These are phyloP conservation scores for Botrytis tulipae DNA, from an alignment of 2,329 filamentous ascomycete species.

Conservation along the genomic window DNA sequence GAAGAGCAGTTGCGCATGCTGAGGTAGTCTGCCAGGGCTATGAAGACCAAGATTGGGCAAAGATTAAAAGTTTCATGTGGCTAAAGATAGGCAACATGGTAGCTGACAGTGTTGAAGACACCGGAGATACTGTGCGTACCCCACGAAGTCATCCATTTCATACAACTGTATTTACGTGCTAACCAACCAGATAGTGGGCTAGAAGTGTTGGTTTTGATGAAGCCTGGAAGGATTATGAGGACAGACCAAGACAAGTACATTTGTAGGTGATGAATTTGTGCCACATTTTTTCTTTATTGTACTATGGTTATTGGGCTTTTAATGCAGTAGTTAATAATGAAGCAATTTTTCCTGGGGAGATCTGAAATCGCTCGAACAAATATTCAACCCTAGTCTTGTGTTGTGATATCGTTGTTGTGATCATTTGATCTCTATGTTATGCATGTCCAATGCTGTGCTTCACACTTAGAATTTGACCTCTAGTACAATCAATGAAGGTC, in stretches of 20 bases:
- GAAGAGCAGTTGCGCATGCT: conserved; percentile 66
- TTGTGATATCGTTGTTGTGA: neutral
- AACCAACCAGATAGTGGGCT: conserved; percentile 50
- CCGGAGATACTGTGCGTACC: conserved; percentile 37
- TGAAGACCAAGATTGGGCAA: conserved; percentile 49
- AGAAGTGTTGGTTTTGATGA: conserved; percentile 60
- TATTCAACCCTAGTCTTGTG: neutral
- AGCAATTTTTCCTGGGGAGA: neutral
- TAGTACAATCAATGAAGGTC: neutral
- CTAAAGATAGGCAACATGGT: conserved; percentile 58
- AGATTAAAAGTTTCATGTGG: conserved; percentile 59
- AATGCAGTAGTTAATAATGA: neutral
- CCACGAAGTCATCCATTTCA: neutral
- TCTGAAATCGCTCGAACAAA: neutral
- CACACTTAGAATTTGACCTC: neutral
- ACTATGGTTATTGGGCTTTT: neutral
- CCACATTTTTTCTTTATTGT: neutral
- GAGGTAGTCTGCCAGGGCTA: conserved; percentile 50
- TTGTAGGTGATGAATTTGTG: conserved; percentile 22
- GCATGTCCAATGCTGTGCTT: neutral
- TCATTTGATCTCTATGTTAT: neutral
- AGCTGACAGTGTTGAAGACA: conserved; percentile 57
- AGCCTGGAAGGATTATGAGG: conserved; percentile 55
- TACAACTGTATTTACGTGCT: neutral
- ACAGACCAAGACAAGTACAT: conserved; percentile 27